Base-by-base conservation (phyloP, 2,329 filamentous ascomycete species). In the Aspergillus hiratsukae region DNA sequence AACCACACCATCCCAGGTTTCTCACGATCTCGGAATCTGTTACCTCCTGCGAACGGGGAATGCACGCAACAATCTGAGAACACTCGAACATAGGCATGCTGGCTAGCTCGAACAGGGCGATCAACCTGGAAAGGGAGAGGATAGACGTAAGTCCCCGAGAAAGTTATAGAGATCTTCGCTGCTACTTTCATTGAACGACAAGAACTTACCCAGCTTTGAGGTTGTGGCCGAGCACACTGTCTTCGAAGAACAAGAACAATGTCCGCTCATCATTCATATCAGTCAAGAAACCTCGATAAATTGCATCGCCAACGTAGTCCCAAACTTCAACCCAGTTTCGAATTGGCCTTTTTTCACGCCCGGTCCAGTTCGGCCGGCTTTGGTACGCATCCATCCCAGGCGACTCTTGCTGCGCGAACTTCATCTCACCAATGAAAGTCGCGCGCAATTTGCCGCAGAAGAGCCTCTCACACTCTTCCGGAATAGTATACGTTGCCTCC, bases 391-490 rank as follows among this genome's bases (percentile, higher is more conserved):
- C 87, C 86, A 89, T 86, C 84, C 88, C 87, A 85, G 88, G 85
- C 85, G 90, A 93, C 88, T 85, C 88, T 85, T 86, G 83, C 81
- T 80, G 79, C 76, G 78, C 83, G 82, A 80, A 76, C 79, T 86
- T 87, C 89, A 88, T 87, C 91, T 95, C 91, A 96, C 90, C 92
- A 83, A 88, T 89, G 86, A 97, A 96, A 82, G 90, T 88, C 81
- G 87, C 81, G 80, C 85, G 89, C 87, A 96, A 90, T 84, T 87
- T 88, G 88, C 93, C 91, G 81, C 92, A 96, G 86, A 96, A 96
- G 88, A 96, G 93, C 84, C 92, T 97, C 91, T 96, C 92, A 96
- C 92, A 96, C 90, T 96, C 91, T 91, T 89, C 91, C 90, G 89
- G 91, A 84, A 96, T 96, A 81, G 87, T 87, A 80, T 90, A 86